These are phyloP conservation scores for Hirsutella thompsonii DNA, from an alignment of 2,329 filamentous ascomycete genomes.

Conservation along the genomic window DNA sequence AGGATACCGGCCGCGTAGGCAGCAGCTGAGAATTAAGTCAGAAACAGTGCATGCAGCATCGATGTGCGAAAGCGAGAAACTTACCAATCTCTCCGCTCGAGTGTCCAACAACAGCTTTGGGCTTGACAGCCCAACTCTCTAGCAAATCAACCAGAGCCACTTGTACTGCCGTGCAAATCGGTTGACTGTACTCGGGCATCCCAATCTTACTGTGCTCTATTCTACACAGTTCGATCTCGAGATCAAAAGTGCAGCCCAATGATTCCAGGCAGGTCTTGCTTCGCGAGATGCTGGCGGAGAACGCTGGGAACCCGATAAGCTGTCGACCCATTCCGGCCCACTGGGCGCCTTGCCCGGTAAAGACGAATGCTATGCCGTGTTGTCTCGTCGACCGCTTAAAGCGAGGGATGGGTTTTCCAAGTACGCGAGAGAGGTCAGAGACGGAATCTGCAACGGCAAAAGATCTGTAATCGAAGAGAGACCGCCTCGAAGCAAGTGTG, in stretches of 20 bases:
- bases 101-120: conserved; percentile 24
- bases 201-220: neutral
- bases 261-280: neutral
- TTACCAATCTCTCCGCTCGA: conserved; percentile 29
- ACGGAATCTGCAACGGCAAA: neutral
- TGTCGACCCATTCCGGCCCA: conserved; percentile 27
- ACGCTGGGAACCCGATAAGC: conserved; percentile 11
- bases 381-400: neutral
- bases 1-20: conserved; percentile 15
- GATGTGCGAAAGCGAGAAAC: conserved; percentile 14
- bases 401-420: neutral
- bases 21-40: conserved; percentile 6
- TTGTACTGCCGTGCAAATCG: conserved; percentile 15
- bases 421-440: neutral
- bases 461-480: neutral
- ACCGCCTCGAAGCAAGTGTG: conserved; percentile 10
- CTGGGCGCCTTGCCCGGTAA: conserved; percentile 33
- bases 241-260: neutral
- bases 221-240: neutral
- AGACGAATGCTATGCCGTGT: conserved; percentile 15
- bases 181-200: neutral
- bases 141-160: conserved; percentile 24
- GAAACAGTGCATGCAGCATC: neutral
- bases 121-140: conserved; percentile 18
- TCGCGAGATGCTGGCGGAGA: neutral